Percentiles rank a stretch among this genome's conserved stretches.
Conservation (phyloP, 129 eudicot species). For the Dittrichia graveolens region DNA sequence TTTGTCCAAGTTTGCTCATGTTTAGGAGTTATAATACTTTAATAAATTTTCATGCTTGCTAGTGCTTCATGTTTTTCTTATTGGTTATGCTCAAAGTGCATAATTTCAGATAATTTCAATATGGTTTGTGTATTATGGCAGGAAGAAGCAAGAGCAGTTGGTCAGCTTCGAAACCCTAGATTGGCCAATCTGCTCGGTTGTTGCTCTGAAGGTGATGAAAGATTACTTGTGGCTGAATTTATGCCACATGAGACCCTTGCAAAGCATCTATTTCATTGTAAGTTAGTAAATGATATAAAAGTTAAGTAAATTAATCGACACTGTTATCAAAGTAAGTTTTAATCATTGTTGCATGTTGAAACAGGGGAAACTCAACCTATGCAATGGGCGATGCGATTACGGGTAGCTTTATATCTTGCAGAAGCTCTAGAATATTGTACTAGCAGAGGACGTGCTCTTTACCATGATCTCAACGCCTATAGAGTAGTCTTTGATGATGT, state of each 20-base stretch:
- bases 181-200: slow-evolving; percentile 85
- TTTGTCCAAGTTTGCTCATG: too few relatives aligned
- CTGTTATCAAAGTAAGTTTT: not conserved
- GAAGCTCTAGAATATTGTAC: slow-evolving; percentile 91
- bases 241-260: slow-evolving; percentile 91
- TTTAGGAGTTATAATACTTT: too few relatives aligned
- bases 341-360: slow-evolving; percentile 33
- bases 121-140: slow-evolving; percentile 22
- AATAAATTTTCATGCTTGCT: too few relatives aligned
- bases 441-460: slow-evolving; percentile 73
- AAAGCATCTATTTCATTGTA: slow-evolving; percentile 81
- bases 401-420: slow-evolving; percentile 89
- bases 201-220: slow-evolving; percentile 86
- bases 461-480: slow-evolving; percentile 90
- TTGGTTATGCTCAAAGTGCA: not conserved
- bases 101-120: not conserved
- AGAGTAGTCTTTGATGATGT: slow-evolving; percentile 84
- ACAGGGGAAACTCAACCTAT: slow-evolving; percentile 91
- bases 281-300: slow-evolving; percentile 23
- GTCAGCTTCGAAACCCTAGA: slow-evolving; percentile 71
- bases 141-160: slow-evolving; percentile 91
- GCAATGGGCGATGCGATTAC: slow-evolving; percentile 94
- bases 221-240: slow-evolving; percentile 76
- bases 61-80: too few relatives aligned
- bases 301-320: too few relatives aligned